phyloP scores from a whole-genome alignment of 768 basidiomycete species.

The Suillus subaureus region DNA sequence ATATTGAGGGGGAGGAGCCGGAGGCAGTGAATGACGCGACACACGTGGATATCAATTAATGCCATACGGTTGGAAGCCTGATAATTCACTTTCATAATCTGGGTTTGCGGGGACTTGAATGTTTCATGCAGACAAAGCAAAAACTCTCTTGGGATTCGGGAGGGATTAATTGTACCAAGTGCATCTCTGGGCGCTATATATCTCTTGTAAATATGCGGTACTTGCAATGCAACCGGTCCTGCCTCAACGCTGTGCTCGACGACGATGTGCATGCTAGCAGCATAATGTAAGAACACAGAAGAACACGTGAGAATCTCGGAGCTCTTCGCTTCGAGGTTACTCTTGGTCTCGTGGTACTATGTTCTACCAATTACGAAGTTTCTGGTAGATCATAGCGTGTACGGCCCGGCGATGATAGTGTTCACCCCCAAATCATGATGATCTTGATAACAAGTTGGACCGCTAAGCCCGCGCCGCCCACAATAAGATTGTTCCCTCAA shows the following conservation, averaged over 20 bases:
- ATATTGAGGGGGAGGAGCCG: constrained; percentile 43
- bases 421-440: not conserved
- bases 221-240: not conserved
- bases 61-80: not conserved
- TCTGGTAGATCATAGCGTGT: too few relatives aligned
- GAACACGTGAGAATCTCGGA: too few relatives aligned
- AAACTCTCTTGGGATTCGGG: not conserved
- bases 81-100: not conserved
- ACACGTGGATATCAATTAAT: constrained; percentile 19
- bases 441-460: not conserved
- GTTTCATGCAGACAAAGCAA: not conserved
- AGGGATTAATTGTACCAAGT: not conserved
- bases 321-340: too few relatives aligned
- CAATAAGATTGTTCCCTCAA: not conserved
- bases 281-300: too few relatives aligned
- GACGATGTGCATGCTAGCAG: not conserved
- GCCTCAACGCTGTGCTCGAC: not conserved
- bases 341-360: too few relatives aligned
- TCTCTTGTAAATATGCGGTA: not conserved
- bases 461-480: not conserved
- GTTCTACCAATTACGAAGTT: too few relatives aligned
- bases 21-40: constrained; percentile 17
- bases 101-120: not conserved
- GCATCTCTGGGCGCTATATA: not conserved
- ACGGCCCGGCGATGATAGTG: not conserved